Base-by-base conservation (phyloP, 192 early-diverging fungal species). In the Chytriomyces sp. region DNA sequence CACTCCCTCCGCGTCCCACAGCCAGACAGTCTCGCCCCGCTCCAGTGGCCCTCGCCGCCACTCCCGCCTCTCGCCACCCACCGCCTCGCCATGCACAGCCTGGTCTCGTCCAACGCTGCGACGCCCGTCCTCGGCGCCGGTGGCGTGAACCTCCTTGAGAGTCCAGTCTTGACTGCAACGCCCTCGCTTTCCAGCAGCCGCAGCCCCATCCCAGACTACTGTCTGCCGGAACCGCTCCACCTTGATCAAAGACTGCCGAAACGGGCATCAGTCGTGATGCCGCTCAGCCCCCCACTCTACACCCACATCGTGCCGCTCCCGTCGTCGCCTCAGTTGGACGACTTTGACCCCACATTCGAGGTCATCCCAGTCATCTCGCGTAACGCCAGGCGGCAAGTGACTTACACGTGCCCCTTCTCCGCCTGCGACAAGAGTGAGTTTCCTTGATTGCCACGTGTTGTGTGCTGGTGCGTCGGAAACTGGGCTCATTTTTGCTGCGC, bases 101-200 rank as follows among this genome's bases (percentile, higher is more conserved):
- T n/a, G n/a, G n/a, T n/a, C n/a, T n/a, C n/a, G n/a, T n/a, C n/a
- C n/a, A n/a, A n/a, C n/a, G n/a, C n/a, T n/a, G n/a, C n/a, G n/a
- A n/a, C 44, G 0, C 44, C 44, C 1, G 44, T 49, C 2, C 44
- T 49, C 44, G 44, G 44, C 36, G 22, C 62, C 40, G 62, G 62
- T 38, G 62, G 62, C 31, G 22, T 64, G 39, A 64, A 64, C 39
- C n/a, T 64, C 19, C 40, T 39, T 2, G 62, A 57, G n/a, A 49
- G 44, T 22, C 44, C 44, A 49, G 44, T 49, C 22, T 22, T 49
- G 2, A 49, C 39, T 38, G 40, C 28, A 22, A 39, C 34, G n/a
- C 26, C 39, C 40, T 28, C 49, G 39, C 25, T 22, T 8, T 22
- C 12, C 2, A 30, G 30, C 30, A 28, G 10, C 17, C 10, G 10